Conservation (phyloP, 2,329 filamentous ascomycete species). For the Fusarium falciforme region DNA sequence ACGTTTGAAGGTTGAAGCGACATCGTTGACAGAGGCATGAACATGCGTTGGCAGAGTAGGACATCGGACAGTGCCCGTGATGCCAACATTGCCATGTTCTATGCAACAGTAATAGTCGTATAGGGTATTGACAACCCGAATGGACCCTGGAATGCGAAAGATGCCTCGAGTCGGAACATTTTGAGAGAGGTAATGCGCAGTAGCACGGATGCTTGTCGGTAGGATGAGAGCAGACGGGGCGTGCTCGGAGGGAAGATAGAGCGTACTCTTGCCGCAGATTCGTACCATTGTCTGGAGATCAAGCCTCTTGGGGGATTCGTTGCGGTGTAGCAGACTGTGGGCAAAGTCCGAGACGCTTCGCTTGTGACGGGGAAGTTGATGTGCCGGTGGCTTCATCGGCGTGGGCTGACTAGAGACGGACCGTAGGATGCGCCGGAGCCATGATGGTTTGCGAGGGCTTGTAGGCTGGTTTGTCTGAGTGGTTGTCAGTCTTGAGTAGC, state of each 20-base stretch:
- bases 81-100: constrained; percentile 59
- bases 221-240: constrained; percentile 67
- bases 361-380: constrained; percentile 51
- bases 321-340: constrained; percentile 56
- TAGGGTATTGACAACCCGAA: constrained; percentile 65
- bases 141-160: constrained; percentile 72
- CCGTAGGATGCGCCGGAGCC: constrained; percentile 53
- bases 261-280: constrained; percentile 70
- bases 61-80: constrained; percentile 68
- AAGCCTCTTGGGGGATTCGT: constrained; percentile 60
- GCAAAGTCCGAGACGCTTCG: constrained; percentile 69
- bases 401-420: constrained; percentile 34
- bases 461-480: constrained; percentile 32
- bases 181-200: constrained; percentile 72
- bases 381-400: constrained; percentile 5
- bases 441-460: constrained; percentile 49
- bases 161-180: constrained; percentile 67
- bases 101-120: constrained; percentile 72
- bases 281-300: constrained; percentile 70
- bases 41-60: constrained; percentile 71
- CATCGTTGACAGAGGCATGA: constrained; percentile 69
- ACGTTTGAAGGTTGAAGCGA: constrained; percentile 75
- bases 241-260: constrained; percentile 71
- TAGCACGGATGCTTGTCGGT: constrained; percentile 74
- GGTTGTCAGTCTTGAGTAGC: constrained; percentile 10